These are phyloP conservation scores for Trichoderma koningii DNA, from an alignment of 2,329 filamentous ascomycete genomes.

Conservation along the genomic window DNA sequence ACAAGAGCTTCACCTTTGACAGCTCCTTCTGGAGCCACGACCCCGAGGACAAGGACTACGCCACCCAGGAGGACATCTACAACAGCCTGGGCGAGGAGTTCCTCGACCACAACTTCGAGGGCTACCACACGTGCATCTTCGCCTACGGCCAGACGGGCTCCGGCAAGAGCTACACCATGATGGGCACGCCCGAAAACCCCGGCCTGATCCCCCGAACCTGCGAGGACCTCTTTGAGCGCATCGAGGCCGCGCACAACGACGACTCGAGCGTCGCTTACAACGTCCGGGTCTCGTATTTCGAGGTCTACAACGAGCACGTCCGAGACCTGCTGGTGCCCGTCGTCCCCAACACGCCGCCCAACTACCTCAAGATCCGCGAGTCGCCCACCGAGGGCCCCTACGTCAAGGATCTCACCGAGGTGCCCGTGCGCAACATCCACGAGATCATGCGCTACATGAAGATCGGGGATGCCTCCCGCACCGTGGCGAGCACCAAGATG, in stretches of 20 bases:
- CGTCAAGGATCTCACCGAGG: constrained; percentile 93
- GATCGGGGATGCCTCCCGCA: constrained; percentile 82
- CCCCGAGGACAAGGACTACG: constrained; percentile 77
- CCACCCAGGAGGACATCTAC: constrained; percentile 90
- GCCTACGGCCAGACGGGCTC: constrained; percentile 97
- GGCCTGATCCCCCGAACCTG: constrained; percentile 94
- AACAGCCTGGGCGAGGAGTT: constrained; percentile 94
- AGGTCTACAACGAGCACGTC: constrained; percentile 99
- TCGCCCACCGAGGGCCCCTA: constrained; percentile 94
- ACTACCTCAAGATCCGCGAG: constrained; percentile 97
- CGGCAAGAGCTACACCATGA: constrained; percentile 98
- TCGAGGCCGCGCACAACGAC: constrained; percentile 74
- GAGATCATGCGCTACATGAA: constrained; percentile 93
- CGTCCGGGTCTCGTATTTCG: constrained; percentile 96
- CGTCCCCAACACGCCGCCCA: constrained; percentile 68
- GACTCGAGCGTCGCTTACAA: constrained; percentile 94
- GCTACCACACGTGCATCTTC: constrained; percentile 99
- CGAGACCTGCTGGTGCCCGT: constrained; percentile 85
- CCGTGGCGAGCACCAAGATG: constrained; percentile 95
- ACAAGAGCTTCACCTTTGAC: constrained; percentile 94
- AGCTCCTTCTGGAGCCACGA: constrained; percentile 98
- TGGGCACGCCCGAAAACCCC: constrained; percentile 83
- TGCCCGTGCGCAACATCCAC: constrained; percentile 80
- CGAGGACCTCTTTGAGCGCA: constrained; percentile 92
- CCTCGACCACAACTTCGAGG: constrained; percentile 98